Base-by-base conservation (phyloP, 2,329 filamentous ascomycete genomes). In the Iodosphaeria phyllophila region DNA sequence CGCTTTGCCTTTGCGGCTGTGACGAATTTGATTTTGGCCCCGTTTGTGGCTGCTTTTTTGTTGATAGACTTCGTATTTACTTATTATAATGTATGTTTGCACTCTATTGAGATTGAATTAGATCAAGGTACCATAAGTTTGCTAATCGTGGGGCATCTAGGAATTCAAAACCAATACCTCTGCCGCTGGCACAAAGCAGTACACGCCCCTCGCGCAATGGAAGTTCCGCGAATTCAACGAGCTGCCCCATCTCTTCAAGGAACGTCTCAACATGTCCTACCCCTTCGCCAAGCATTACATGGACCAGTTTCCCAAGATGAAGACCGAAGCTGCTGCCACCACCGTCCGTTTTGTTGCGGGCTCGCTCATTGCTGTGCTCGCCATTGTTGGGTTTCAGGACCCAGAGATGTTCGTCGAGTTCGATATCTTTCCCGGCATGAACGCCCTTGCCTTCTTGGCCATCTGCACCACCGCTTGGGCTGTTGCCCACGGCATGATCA, bases 201-300 rank as follows among this genome's bases (percentile, higher is more conserved):
- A 93, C 44, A 95, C 86, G 0, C 79, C 83, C 2, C 65, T 92
- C 25, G 89, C 89, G 0, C 78, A 92, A 45, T 98, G 89, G 89
- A 95, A 93, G 41, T 93, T 98, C 34, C 74, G 89, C 23, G 86
- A 95, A 46, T 98, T 95, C 60, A 98, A 98, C 41, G 89, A 98
- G 47, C 61, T 98, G 1, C 75, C 76, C 28, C 89, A 98, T 47
- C 61, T 95, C 3, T 98, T 95, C 40, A 68, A 83, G 31, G 78
- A 86, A 34, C 72, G 89, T 12, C 59, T 86, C 20, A 84, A 92
- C 35, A 91, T 95, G 76, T 92, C 89, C 1, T 83, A 89, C 41
- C 84, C 86, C 0, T 93, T 82, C 44, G 86, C 89, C 3, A 82
- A 76, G 17, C 70, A 82, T 23, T 98, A 98, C 40, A 64, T 98